Conservation (phyloP, 495 filamentous ascomycete genomes). For the Terfezia boudieri region DNA sequence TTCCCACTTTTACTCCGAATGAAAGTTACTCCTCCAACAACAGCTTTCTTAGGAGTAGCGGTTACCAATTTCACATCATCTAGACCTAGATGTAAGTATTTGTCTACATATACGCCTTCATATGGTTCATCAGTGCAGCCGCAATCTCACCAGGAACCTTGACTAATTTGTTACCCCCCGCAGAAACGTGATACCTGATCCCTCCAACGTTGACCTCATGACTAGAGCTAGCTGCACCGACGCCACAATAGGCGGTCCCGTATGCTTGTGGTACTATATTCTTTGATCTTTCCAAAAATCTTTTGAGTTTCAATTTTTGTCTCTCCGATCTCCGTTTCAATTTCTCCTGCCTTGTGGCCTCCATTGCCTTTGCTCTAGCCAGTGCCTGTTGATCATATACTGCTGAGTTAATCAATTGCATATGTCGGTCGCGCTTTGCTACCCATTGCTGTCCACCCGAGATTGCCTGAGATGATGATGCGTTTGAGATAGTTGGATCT, state of each 20-base stretch:
- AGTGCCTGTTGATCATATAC: constrained; percentile 58
- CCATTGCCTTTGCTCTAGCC: constrained; percentile 49
- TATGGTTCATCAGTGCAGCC: neutral
- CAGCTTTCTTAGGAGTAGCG: constrained; percentile 55
- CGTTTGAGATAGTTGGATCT: no score
- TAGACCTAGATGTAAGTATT: constrained; percentile 15
- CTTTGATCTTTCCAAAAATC: constrained; percentile 19
- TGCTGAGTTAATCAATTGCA: constrained; percentile 70
- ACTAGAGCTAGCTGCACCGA: constrained; percentile 16
- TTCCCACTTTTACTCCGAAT: constrained; percentile 82
- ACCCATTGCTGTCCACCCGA: constrained; percentile 35
- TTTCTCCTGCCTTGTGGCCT: constrained; percentile 42
- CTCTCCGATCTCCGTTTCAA: constrained; percentile 34
- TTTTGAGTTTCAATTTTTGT: constrained; percentile 37
- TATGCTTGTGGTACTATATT: neutral
- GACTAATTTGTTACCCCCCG: constrained; percentile 68
- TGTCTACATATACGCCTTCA: constrained; percentile 3
- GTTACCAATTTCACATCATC: constrained; percentile 41
- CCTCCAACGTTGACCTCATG: constrained; percentile 57
- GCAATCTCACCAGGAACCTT: constrained; percentile 42
- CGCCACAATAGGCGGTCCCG: constrained; percentile 2
- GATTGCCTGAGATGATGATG: constrained; percentile 13
- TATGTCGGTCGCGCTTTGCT: constrained; percentile 57
- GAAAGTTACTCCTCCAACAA: constrained; percentile 65
- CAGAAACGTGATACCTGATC: constrained; percentile 49